Base-by-base conservation (phyloP, 2,329 filamentous ascomycete species). In the Aspergillus chevalieri region DNA sequence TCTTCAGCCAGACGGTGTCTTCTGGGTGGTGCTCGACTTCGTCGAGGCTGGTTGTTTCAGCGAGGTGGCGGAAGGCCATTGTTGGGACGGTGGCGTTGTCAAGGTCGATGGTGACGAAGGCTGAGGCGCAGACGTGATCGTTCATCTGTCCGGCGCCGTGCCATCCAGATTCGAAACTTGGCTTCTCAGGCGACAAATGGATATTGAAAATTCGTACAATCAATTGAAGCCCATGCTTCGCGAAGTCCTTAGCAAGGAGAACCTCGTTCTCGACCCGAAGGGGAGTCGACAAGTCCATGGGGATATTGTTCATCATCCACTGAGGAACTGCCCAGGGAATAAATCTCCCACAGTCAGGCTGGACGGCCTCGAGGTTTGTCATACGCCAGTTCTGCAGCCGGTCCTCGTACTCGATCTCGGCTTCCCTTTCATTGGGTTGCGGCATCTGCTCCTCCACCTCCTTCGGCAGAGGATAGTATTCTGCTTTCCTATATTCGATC, bases 161-260 rank as follows among this genome's bases (percentile, higher is more conserved):
- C 67, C 67, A 72, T 4, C 60, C 55, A 14, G 77, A 77, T 0
- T 67, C 63, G 53, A 81, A 85, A 0, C 59, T 58, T 0, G 82
- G 78, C 2, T 80, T 75, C 15, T 80, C 77, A 0, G 83, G 83
- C 0, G 75, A 80, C 1, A 85, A 69, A 39, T 83, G 72, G 46
- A 85, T 78, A 33, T 74, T 78, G 1, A 80, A 75, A 54, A 87
- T 70, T 58, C 85, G 85, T 28, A 85, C 76, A 45, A 86, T 81
- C 33, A 86, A 64, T 56, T 87, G 83, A 3, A 86, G 58, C 2
- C 77, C 76, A 5, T 64, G 61, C 1, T 71, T 57, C 7, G 61
- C 55, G 51, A 72, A 77, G n/a, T 69, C 56, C 7, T 61, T 50
- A 26, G 56, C 58, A n/a, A 71, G 57, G n/a, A 64, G 54, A 30